Percentiles rank a stretch among this genome's conserved stretches.
phyloP scores from a whole-genome alignment of 2,329 filamentous ascomycete species.

The Chaetomiaceae sp. region DNA sequence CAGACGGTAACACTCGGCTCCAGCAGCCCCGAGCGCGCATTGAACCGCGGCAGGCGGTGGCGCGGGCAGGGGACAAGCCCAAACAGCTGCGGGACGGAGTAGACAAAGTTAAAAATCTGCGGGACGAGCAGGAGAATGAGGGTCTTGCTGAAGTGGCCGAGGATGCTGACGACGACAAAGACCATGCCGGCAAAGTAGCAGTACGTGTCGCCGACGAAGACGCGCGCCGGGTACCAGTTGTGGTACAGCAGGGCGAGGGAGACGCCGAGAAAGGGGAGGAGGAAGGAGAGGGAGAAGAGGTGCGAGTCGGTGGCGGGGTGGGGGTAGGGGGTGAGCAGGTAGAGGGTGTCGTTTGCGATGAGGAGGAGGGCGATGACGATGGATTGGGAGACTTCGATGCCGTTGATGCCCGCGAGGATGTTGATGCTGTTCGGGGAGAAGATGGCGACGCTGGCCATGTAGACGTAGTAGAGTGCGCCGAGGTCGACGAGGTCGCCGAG shows the following conservation, averaged over 20 bases:
- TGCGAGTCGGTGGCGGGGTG: slow-evolving; percentile 95
- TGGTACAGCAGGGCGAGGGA: slow-evolving; percentile 80
- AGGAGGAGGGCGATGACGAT: slow-evolving; percentile 83
- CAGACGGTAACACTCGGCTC: slow-evolving; percentile 82
- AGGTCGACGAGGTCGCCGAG: slow-evolving; percentile 82
- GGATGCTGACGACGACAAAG: slow-evolving; percentile 92
- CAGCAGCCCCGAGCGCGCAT: slow-evolving; percentile 74
- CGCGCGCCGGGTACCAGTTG: slow-evolving; percentile 93
- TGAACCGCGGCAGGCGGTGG: slow-evolving; percentile 86
- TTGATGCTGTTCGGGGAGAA: slow-evolving; percentile 99
- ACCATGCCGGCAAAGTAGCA: slow-evolving; percentile 99
- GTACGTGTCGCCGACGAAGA: slow-evolving; percentile 98
- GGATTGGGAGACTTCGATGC: slow-evolving; percentile 93
- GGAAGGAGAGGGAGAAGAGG: slow-evolving; percentile 89
- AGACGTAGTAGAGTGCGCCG: slow-evolving; percentile 80
- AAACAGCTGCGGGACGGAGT: slow-evolving; percentile 89
- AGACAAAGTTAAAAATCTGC: slow-evolving; percentile 94
- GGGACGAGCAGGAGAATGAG: slow-evolving; percentile 84
- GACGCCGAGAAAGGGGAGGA: slow-evolving; percentile 90
- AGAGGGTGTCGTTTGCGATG: slow-evolving; percentile 80
- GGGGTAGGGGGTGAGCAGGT: slow-evolving; percentile 76
- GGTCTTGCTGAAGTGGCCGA: slow-evolving; percentile 98
- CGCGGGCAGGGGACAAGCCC: slow-evolving; percentile 85
- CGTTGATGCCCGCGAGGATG: slow-evolving; percentile 98
- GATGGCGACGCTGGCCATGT: slow-evolving; percentile 95